Percentiles rank a stretch among this genome's conserved stretches.
Evolutionary conservation across 2,329 filamentous ascomycete species (phyloP).

Genomic region (Chaetomium globosum): DNA sequence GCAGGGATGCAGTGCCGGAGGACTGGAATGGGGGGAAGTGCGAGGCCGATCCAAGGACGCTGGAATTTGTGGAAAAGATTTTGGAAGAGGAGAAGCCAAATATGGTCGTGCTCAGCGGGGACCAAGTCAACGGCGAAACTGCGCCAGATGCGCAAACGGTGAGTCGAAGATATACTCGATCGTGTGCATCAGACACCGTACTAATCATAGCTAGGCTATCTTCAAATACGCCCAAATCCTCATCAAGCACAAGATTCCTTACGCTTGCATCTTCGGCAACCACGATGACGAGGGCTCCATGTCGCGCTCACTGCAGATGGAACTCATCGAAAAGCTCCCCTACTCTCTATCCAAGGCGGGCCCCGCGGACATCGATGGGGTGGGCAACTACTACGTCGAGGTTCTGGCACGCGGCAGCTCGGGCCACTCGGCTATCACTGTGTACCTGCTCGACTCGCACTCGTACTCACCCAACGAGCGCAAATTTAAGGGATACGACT

Average conservation of each 20-base stretch:
- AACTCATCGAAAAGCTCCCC: conserved; percentile 79
- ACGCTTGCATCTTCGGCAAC: conserved; percentile 91
- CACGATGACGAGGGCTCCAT: conserved; percentile 92
- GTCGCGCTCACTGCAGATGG: conserved; percentile 77
- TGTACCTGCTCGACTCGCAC: conserved; percentile 96
- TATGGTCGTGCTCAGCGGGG: conserved; percentile 85
- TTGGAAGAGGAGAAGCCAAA: conserved; percentile 94
- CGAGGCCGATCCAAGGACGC: conserved; percentile 85
- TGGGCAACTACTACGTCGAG: conserved; percentile 94
- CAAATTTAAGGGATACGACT: conserved; percentile 91
- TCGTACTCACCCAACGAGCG: conserved; percentile 87
- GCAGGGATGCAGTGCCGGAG: conserved; percentile 81
- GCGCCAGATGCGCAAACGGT: conserved; percentile 87
- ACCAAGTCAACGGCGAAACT: conserved; percentile 93
- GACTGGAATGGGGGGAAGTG: conserved; percentile 74
- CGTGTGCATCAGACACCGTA: background rate
- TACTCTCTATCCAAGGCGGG: conserved; percentile 87
- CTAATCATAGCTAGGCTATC: conserved; percentile 62
- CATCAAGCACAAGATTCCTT: conserved; percentile 85
- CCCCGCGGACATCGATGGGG: conserved; percentile 79
- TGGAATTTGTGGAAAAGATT: conserved; percentile 82
- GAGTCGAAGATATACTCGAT: conserved; percentile 39
- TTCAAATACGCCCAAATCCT: conserved; percentile 90
- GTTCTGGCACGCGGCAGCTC: conserved; percentile 77
- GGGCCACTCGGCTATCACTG: conserved; percentile 84